Percentiles rank a stretch among this genome's conserved stretches.
phyloP scores from a whole-genome alignment of 208 protist species.

The Crithidia fasciculata region DNA sequence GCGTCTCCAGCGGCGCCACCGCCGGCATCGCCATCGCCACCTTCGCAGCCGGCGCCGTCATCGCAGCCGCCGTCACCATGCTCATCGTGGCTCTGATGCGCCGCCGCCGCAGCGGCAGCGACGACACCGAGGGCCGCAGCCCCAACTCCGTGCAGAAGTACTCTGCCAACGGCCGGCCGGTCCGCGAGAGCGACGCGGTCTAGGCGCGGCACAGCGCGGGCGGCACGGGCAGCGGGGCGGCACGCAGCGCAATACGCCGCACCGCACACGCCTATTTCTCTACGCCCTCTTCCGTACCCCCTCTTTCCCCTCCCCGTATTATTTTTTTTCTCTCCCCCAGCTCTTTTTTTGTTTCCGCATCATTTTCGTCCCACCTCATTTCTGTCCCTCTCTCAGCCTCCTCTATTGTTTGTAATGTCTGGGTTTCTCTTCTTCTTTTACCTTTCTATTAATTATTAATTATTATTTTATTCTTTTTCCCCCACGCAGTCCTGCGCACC shows the following conservation, averaged over 20 bases:
- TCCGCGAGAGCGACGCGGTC: not conserved
- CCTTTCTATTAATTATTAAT: too few relatives aligned
- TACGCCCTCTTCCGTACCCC: not conserved
- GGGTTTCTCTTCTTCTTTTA: too few relatives aligned
- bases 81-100: conserved; percentile 1
- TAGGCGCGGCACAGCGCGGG: not conserved
- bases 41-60: not conserved
- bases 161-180: not conserved
- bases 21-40: conserved; percentile 21
- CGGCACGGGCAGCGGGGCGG: too few relatives aligned
- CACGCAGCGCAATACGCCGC: not conserved
- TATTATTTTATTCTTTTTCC: too few relatives aligned
- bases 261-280: too few relatives aligned
- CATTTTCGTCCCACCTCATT: too few relatives aligned
- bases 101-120: not conserved
- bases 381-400: too few relatives aligned
- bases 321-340: not conserved
- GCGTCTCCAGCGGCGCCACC: conserved; percentile 9
- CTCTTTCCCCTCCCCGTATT: not conserved
- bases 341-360: not conserved
- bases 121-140: not conserved
- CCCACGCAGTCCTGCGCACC: too few relatives aligned
- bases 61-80: conserved; percentile 3
- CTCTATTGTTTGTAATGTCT: too few relatives aligned
- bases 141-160: not conserved